Conservation (phyloP, 2,329 filamentous ascomycete species). For the Fusarium zealandicum region DNA sequence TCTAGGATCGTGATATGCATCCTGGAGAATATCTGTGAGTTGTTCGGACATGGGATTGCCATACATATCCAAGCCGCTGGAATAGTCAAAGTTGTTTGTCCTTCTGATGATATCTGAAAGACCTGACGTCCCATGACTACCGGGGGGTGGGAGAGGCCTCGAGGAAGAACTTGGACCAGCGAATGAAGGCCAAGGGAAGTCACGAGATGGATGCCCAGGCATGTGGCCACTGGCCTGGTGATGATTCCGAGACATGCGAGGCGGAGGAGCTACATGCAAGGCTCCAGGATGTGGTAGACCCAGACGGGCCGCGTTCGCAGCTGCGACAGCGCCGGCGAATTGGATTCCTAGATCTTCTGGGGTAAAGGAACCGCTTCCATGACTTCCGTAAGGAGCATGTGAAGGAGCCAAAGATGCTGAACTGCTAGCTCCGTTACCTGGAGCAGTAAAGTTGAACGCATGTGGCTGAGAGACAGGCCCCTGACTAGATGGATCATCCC, state of each 20-base stretch:
- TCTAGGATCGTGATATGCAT: conserved; percentile 48
- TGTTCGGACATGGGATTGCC: conserved; percentile 48
- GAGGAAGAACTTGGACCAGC: conserved; percentile 3
- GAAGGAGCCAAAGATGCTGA: neutral
- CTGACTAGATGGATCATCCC: conserved; percentile 23
- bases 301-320: conserved; percentile 1
- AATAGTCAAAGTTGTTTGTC: conserved; percentile 50
- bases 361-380: neutral
- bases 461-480: conserved; percentile 3
- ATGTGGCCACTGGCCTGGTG: neutral
- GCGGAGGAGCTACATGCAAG: conserved; percentile 11
- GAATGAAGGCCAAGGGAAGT: neutral
- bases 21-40: conserved; percentile 46
- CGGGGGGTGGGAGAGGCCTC: neutral
- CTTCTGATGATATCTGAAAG: conserved; percentile 49
- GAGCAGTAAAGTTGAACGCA: neutral
- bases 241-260: conserved; percentile 9
- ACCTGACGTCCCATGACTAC: conserved; percentile 6
- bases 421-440: neutral
- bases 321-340: conserved; percentile 10
- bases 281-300: conserved; percentile 3
- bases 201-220: neutral
- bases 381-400: neutral
- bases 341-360: conserved; percentile 12
- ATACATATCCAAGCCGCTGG: conserved; percentile 45